phyloP scores from a whole-genome alignment of 2,329 filamentous ascomycete genomes.

The Calonectria naviculata region DNA sequence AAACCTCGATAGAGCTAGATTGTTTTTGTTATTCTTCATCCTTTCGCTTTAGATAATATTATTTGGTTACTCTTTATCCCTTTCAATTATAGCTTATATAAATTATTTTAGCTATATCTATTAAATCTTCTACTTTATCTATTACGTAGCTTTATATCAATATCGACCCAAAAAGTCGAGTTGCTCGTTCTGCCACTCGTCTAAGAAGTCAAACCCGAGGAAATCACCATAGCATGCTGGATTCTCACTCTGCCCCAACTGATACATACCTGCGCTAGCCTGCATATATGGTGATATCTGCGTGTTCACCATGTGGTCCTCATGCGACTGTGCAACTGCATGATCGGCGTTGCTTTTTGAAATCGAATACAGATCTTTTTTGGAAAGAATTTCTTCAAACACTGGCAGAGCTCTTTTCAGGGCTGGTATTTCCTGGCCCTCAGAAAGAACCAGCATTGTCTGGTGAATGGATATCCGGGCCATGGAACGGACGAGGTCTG shows the following conservation, averaged over 20 bases:
- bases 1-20: too few relatives aligned
- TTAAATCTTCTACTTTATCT: too few relatives aligned
- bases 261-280: not conserved
- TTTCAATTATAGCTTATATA: too few relatives aligned
- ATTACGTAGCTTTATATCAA: too few relatives aligned
- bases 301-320: not conserved
- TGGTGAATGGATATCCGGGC: conserved; percentile 7
- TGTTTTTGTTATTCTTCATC: too few relatives aligned
- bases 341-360: not conserved
- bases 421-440: not conserved
- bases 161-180: not conserved
- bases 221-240: not conserved
- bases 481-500: conserved; percentile 13
- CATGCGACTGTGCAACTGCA: not conserved
- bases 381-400: not conserved
- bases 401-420: not conserved
- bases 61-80: too few relatives aligned
- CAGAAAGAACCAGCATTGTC: conserved; percentile 2
- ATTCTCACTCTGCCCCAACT: not conserved
- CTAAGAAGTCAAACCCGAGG: conserved; percentile 8
- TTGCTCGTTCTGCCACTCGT: conserved; percentile 2
- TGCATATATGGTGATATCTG: not conserved
- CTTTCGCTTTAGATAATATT: too few relatives aligned
- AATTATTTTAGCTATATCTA: too few relatives aligned
- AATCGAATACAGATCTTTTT: not conserved